Percentiles rank a stretch among this genome's conserved stretches.
Conservation (phyloP, 2,329 filamentous ascomycete genomes). For the Calonectria fujianensis region DNA sequence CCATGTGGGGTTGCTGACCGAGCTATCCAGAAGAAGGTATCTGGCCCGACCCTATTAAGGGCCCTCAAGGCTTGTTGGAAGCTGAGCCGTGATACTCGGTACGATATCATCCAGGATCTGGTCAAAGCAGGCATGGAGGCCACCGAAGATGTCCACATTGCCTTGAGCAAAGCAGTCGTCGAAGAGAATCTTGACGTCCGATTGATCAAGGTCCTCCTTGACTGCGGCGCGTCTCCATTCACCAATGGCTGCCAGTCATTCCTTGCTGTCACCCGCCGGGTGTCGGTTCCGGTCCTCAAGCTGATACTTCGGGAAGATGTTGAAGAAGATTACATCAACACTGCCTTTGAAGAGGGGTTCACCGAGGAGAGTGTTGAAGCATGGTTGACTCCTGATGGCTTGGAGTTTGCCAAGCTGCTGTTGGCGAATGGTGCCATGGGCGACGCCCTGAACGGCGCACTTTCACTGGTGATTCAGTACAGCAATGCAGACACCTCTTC, state of each 20-base stretch:
- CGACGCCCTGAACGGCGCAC: slow-evolving; percentile 65
- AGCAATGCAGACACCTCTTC: slow-evolving; percentile 61
- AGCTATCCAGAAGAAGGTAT: slow-evolving; percentile 65
- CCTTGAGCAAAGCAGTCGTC: slow-evolving; percentile 71
- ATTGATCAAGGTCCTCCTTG: slow-evolving; percentile 68
- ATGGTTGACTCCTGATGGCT: slow-evolving; percentile 70
- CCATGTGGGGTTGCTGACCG: slow-evolving; percentile 42
- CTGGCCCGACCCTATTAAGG: slow-evolving; percentile 67
- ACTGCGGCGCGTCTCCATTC: slow-evolving; percentile 71
- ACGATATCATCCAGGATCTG: slow-evolving; percentile 69
- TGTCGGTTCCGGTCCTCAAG: slow-evolving; percentile 62
- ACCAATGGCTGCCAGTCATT: slow-evolving; percentile 72
- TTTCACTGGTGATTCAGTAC: slow-evolving; percentile 68
- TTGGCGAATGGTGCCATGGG: slow-evolving; percentile 70
- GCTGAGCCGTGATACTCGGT: slow-evolving; percentile 68
- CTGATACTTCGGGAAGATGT: slow-evolving; percentile 66
- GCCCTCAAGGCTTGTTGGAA: slow-evolving; percentile 74
- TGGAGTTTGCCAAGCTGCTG: slow-evolving; percentile 68
- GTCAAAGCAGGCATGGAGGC: slow-evolving; percentile 70
- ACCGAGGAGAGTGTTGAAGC: slow-evolving; percentile 60
- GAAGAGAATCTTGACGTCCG: slow-evolving; percentile 70
- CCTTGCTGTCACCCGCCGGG: slow-evolving; percentile 67
- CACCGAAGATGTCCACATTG: slow-evolving; percentile 70
- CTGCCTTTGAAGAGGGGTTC: slow-evolving; percentile 68
- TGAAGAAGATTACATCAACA: slow-evolving; percentile 65